These are phyloP conservation scores for Elsinoe arachidis DNA, from an alignment of 2,329 filamentous ascomycete genomes.

Conservation along the genomic window DNA sequence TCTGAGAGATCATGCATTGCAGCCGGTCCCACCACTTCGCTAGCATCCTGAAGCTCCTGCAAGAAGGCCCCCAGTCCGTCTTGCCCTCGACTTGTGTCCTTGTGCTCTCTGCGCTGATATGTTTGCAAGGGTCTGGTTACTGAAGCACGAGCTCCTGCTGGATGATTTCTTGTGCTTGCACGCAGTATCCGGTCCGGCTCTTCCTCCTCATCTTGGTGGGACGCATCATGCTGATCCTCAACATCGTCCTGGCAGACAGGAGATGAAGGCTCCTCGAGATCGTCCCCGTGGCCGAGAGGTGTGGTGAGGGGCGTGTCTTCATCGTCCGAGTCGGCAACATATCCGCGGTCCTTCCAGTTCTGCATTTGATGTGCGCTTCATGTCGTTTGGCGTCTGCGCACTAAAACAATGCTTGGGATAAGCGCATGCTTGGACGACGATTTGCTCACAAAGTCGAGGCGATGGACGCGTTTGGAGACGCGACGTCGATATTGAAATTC, in stretches of 20 bases:
- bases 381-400: constrained; percentile 7
- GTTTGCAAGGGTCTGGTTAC: background rate
- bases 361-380: constrained; percentile 34
- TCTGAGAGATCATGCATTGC: background rate
- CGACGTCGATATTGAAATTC: constrained; percentile 2
- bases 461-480: background rate
- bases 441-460: background rate
- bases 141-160: background rate
- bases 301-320: constrained; percentile 28
- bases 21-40: background rate
- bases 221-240: constrained; percentile 2
- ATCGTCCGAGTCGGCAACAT: constrained; percentile 44
- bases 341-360: constrained; percentile 41
- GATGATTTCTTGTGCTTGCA: background rate
- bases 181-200: background rate
- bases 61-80: background rate
- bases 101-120: background rate
- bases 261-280: background rate
- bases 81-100: background rate
- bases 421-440: background rate
- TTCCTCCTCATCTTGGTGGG: background rate
- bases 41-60: background rate
- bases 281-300: background rate
- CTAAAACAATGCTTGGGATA: background rate
- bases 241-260: background rate